Evolutionary conservation across 805 yeast genomes (phyloP).

Genomic region (Schizosaccharomyces octosporus): DNA sequence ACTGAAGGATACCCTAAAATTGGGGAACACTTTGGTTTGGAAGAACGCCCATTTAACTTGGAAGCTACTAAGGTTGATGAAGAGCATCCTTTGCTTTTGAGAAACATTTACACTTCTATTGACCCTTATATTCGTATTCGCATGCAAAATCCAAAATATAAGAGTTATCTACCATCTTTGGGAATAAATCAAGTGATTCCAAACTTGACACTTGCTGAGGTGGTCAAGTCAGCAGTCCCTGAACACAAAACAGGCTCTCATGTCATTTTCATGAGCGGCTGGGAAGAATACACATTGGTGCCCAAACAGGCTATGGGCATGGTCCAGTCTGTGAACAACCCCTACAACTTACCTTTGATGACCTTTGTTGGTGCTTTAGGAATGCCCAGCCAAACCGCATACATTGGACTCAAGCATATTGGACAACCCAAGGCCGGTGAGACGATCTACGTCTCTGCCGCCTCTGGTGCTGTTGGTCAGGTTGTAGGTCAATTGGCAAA

Average conservation of each 20-base stretch:
- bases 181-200: background rate
- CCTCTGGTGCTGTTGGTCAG: constrained; percentile 55
- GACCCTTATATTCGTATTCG: background rate
- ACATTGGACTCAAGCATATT: constrained; percentile 21
- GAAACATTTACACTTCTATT: background rate
- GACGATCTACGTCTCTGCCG: constrained; percentile 33
- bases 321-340: background rate
- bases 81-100: background rate
- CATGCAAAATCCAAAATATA: background rate
- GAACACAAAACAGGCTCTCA: background rate
- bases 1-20: background rate
- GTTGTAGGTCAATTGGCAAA: constrained; percentile 33
- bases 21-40: background rate
- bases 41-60: background rate
- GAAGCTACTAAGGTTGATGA: background rate
- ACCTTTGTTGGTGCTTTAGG: background rate
- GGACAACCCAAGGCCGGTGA: constrained; percentile 16
- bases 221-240: background rate
- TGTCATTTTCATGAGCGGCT: background rate
- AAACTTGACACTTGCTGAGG: background rate
- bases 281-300: background rate
- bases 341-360: background rate
- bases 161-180: background rate
- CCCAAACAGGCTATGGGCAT: background rate
- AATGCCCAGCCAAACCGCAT: constrained; percentile 13